Base-by-base conservation (phyloP, 805 yeast genomes). In the Diddensiella santjacobensis region DNA sequence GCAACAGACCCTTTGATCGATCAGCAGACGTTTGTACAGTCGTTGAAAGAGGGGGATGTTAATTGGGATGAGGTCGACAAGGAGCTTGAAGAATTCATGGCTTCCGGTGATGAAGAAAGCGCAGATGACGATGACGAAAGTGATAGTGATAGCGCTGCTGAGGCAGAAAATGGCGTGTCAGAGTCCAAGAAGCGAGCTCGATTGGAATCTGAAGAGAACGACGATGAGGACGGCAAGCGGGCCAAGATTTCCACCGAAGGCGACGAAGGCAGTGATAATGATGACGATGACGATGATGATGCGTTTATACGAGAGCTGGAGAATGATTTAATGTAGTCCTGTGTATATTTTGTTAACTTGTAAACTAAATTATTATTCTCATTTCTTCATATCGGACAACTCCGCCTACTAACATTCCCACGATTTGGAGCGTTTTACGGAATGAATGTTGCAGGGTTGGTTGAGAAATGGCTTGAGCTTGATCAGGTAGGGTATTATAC, bases 81-180 rank as follows among this genome's bases (percentile, higher is more conserved):
- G 45, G 83, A 79, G 56, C 75, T 78, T 19, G 79, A 76, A 45
- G 82, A 78, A 51, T 74, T 78, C 52, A 63, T 68, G 53, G 61
- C 45, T 13, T 55, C 58, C 13, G 58, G 51, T 20, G 56, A 55
- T 30, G 63, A 60, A 13, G 65, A 63, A 5, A 61, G 56, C 23
- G 61, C 55, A n/a, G 60, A 49, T 20, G 69, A 60, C 11, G 66
- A 59, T 22, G 57, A 58, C 24, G 67, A 53, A 18, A 61, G 51
- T 11, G 57, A 48, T 33, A 54, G 53, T 2, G 70, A 61, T 6
- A 69, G 59, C 13, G 70, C 36, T 19, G 42, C 19, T 20, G 53
- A 35, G n/a, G 11, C 31, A 13, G 31, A 26, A 26, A 26, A 26
- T 26, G 31, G 31, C 31, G 8, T 13, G 13, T 8, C 31, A 26